Conservation (phyloP, 495 filamentous ascomycete genomes). For the Lasiosphaeris hirsuta region DNA sequence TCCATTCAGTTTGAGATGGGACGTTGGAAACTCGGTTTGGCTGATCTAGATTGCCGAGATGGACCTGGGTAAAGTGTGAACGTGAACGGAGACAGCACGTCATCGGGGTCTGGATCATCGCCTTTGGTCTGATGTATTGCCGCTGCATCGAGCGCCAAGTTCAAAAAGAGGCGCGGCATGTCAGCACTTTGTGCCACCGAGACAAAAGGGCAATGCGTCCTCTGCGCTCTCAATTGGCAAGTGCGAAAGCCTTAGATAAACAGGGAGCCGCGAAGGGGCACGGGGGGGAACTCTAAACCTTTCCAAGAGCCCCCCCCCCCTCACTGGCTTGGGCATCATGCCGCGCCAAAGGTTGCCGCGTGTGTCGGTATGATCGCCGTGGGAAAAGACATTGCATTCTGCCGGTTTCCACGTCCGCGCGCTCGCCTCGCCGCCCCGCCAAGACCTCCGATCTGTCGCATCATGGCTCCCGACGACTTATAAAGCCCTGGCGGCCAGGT, state of each 20-base stretch:
- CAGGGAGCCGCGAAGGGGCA: no score
- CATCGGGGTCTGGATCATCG: not conserved
- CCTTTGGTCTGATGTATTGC: no score
- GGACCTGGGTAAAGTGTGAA: constrained; percentile 1
- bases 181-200: no score
- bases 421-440: not conserved
- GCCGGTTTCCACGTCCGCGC: constrained; percentile 12
- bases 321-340: not conserved
- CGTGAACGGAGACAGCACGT: not conserved
- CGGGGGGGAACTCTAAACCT: no score
- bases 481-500: no score
- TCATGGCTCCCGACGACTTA: constrained; percentile 2
- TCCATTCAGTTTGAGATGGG: constrained; percentile 8
- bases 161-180: no score
- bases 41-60: constrained; percentile 1
- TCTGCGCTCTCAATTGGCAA: no score
- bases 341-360: constrained; percentile 12
- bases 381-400: constrained; percentile 13
- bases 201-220: no score
- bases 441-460: not conserved
- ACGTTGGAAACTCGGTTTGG: constrained; percentile 5
- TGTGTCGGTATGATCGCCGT: constrained; percentile 24
- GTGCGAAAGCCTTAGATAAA: no score
- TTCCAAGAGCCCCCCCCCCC: no score
- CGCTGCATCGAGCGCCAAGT: no score